Evolutionary conservation across 345 rosid species (phyloP).

Genomic region (Toxicodendron radicans): DNA sequence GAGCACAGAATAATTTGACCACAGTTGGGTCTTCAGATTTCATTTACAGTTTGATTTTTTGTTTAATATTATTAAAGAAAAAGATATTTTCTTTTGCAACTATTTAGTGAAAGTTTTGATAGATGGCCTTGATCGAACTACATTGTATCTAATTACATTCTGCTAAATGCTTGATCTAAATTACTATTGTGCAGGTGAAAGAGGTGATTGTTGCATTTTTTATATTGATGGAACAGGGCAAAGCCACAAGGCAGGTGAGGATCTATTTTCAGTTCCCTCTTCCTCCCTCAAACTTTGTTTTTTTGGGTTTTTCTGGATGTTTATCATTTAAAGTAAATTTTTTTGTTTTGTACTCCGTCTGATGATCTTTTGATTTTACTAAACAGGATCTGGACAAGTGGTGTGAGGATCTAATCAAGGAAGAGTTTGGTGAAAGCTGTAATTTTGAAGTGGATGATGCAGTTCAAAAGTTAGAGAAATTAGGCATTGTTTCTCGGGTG

Average conservation of each 20-base stretch:
- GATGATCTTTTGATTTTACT: constrained; percentile 17
- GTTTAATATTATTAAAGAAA: too few relatives aligned
- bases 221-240: constrained; percentile 95
- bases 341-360: neutral
- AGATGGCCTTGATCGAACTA: neutral
- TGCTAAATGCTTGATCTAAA: neutral
- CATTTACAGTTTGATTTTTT: neutral
- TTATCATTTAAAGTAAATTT: neutral
- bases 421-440: constrained; percentile 79
- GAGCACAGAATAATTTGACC: neutral
- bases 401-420: constrained; percentile 80
- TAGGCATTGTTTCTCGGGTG: constrained; percentile 77
- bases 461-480: constrained; percentile 76
- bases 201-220: constrained; percentile 88
- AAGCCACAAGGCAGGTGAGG: constrained; percentile 78
- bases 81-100: neutral
- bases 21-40: neutral
- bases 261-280: neutral
- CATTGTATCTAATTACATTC: neutral
- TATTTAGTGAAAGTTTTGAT: neutral
- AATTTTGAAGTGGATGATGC: constrained; percentile 97
- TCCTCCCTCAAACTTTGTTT: neutral
- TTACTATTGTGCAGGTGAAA: constrained; percentile 63
- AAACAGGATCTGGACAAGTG: constrained; percentile 75
- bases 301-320: constrained; percentile 6